These are phyloP conservation scores for Brassica hybrid DNA, from an alignment of 441 rosid genomes.

Conservation along the genomic window DNA sequence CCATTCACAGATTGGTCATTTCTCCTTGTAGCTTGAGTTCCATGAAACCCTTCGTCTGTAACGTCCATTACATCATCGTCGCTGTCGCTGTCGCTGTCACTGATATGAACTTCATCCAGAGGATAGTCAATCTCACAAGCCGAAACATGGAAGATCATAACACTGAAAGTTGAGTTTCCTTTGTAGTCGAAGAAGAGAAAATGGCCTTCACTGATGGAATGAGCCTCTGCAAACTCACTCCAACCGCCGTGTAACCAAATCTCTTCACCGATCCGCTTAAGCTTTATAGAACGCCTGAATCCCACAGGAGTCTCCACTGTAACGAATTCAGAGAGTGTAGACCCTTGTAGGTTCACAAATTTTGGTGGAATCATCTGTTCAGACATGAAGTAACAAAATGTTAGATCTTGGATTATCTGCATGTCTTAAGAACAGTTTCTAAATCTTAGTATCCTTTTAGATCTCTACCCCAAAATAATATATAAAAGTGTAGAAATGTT, in stretches of 20 bases:
- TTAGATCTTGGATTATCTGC: conserved; percentile 36
- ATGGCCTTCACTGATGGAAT: conserved; percentile 44
- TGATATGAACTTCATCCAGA: conserved; percentile 27
- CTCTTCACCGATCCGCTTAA: conserved; percentile 38
- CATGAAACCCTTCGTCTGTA: conserved; percentile 7
- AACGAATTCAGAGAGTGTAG: conserved; percentile 32
- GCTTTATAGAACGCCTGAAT: conserved; percentile 34
- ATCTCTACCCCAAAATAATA: conserved; percentile 11
- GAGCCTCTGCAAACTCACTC: conserved; percentile 51
- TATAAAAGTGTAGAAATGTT: not conserved
- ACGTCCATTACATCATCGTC: conserved; percentile 28
- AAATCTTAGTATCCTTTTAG: not conserved
- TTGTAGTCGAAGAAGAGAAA: conserved; percentile 50
- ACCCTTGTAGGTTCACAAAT: conserved; percentile 30
- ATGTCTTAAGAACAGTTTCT: conserved; percentile 4
- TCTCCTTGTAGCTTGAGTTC: conserved; percentile 17
- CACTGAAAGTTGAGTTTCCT: conserved; percentile 36
- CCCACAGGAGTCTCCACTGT: conserved; percentile 41
- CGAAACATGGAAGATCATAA: conserved; percentile 42
- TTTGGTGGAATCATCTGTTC: conserved; percentile 37
- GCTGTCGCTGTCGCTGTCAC: conserved; percentile 39
- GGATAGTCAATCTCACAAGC: conserved; percentile 37
- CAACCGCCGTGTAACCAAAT: conserved; percentile 61
- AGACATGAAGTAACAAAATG: not conserved
- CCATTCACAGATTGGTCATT: conserved; percentile 1